phyloP scores from a whole-genome alignment of 2,329 filamentous ascomycete species.

The Myriosclerotinia duriaeana region DNA sequence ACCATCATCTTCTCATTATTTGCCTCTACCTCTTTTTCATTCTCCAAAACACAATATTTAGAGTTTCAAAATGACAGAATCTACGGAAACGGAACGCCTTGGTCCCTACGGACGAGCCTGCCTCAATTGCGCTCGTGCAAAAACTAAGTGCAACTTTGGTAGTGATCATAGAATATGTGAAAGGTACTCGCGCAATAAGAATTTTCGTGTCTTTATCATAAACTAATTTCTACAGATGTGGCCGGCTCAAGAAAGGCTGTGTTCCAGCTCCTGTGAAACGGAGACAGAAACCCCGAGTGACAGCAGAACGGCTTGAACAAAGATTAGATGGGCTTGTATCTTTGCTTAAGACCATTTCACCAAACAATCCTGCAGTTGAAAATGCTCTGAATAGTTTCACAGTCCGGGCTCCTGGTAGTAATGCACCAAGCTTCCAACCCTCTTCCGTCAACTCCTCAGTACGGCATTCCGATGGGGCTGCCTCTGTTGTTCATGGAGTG shows the following conservation, averaged over 20 bases:
- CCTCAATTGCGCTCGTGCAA: constrained; percentile 18
- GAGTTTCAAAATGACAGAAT: neutral
- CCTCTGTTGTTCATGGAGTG: neutral
- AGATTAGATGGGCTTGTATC: constrained; percentile 29
- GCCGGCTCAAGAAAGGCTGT: constrained; percentile 26
- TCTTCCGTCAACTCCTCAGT: neutral
- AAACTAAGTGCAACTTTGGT: constrained; percentile 18
- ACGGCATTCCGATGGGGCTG: neutral
- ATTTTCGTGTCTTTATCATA: neutral
- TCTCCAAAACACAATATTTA: neutral
- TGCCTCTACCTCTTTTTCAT: neutral
- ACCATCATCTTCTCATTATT: neutral
- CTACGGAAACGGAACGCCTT: constrained; percentile 16
- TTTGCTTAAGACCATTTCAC: constrained; percentile 13
- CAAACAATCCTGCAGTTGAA: constrained; percentile 17
- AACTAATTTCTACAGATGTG: constrained; percentile 23
- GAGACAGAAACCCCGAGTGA: constrained; percentile 22
- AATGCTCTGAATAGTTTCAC: constrained; percentile 12
- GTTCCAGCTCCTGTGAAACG: constrained; percentile 23
- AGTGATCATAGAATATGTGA: constrained; percentile 15
- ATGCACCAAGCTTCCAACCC: neutral
- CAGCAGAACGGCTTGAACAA: constrained; percentile 28
- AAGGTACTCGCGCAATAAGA: neutral
- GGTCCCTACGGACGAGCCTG: constrained; percentile 17
- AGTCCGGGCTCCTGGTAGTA: neutral